Evolutionary conservation across 306 rosid species (phyloP).

Genomic region (Quercus dentata): DNA sequence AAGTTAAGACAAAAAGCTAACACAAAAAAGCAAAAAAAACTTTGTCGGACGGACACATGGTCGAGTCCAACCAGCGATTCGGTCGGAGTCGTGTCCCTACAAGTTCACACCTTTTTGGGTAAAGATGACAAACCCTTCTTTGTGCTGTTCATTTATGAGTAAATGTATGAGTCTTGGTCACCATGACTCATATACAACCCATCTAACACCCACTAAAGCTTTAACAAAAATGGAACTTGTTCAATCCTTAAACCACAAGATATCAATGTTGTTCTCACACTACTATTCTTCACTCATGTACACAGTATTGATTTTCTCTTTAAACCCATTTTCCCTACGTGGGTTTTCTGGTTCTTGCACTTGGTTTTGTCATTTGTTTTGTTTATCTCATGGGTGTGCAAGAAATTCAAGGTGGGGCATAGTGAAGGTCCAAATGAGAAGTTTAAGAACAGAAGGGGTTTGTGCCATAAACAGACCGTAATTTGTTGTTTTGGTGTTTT

Average conservation of each 20-base stretch:
- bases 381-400: slow-evolving; percentile 23
- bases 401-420: neutral
- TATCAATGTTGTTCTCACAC: neutral
- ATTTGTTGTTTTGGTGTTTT: slow-evolving; percentile 24
- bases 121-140: too few relatives aligned
- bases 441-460: neutral
- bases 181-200: too few relatives aligned
- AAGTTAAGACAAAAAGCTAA: too few relatives aligned
- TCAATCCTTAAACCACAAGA: neutral
- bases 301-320: slow-evolving; percentile 18
- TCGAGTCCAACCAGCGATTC: too few relatives aligned
- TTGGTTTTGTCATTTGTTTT: slow-evolving; percentile 20
- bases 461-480: slow-evolving; percentile 10
- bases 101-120: too few relatives aligned
- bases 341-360: slow-evolving; percentile 28
- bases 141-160: too few relatives aligned
- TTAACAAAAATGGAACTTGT: neutral
- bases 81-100: too few relatives aligned
- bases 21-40: too few relatives aligned
- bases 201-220: neutral
- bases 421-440: slow-evolving; percentile 25
- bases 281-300: neutral
- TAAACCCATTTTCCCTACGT: slow-evolving; percentile 39
- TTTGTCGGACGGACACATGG: too few relatives aligned
- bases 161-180: too few relatives aligned